Base-by-base conservation (phyloP, 1,284 basidiomycete genomes). In the Vanrija sp. region DNA sequence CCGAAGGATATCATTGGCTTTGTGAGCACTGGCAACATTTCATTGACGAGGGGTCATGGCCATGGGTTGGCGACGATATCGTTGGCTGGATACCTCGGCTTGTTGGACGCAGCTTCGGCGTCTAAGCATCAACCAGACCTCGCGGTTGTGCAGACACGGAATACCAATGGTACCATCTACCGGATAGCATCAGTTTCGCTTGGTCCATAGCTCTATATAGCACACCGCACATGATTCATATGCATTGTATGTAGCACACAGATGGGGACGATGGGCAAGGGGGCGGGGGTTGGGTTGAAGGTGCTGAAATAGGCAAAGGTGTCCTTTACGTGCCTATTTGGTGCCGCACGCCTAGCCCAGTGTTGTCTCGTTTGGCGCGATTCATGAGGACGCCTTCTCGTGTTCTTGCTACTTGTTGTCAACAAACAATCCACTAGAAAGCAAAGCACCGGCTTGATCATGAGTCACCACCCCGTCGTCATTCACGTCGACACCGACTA, bases 21-120 rank as follows among this genome's bases (percentile, higher is more conserved):
- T 64, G 81, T 91, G 6, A 87, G 88, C 0, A 85, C 86, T 0
- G 91, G 91, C 1, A 85, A 85, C 60, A 87, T 83, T 67, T 91
- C 89, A 0, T 80, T 95, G 2, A 82, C 85, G 0, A 80, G 85
- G 19, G 90, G 91, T 0, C 76, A 82, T 51, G 89, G 88, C 0
- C 83, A 84, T 65, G 90, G 83, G 0, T 80, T 93, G 8, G 91
- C 85, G 5, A 83, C 84, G 0, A 76, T 94, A 10, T 78, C 87
- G 0, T 68, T 92, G 6, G 64, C 68, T 6, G 78, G 78, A 21
- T 80, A 86, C 42, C 65, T 88, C 15, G 78, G 81, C 3, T 23
- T 75, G n/a, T 26, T 70, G 34, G 18, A 39, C 26, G 70, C 85
- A 5, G 75, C 80, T 50, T 76, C 80, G 52, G 83, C 85, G 14